phyloP scores from a whole-genome alignment of 495 filamentous ascomycete genomes.

The Parathielavia hyrcaniae region DNA sequence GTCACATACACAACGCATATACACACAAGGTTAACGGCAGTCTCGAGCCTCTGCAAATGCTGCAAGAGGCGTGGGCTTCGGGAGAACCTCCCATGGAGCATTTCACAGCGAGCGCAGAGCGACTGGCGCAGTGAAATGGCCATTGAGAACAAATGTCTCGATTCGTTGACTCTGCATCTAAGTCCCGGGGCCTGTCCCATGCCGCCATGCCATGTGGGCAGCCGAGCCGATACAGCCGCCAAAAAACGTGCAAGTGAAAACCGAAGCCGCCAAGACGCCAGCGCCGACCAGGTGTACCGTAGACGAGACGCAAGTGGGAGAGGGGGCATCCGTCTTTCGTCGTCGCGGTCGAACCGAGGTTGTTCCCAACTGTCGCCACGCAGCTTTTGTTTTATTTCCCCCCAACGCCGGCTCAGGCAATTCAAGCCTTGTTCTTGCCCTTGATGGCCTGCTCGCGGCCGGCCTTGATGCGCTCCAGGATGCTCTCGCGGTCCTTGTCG shows the following conservation, averaged over 20 bases:
- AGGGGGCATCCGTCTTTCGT: constrained; percentile 21
- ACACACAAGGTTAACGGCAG: constrained; percentile 12
- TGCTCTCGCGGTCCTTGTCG: constrained; percentile 94
- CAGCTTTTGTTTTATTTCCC: constrained; percentile 14
- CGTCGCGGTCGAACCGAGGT: constrained; percentile 16
- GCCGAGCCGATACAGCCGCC: constrained; percentile 17
- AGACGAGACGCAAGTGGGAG: constrained; percentile 10
- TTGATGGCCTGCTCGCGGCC: constrained; percentile 64
- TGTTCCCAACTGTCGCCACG: constrained; percentile 14
- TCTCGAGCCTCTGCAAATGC: constrained; percentile 21
- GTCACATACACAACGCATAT: constrained; percentile 10
- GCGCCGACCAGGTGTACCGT: constrained; percentile 21
- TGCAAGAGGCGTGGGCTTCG: constrained; percentile 40
- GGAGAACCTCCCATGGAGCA: constrained; percentile 60
- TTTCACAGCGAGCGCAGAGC: constrained; percentile 47
- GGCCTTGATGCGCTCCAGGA: constrained; percentile 75
- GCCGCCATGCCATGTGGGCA: constrained; percentile 11
- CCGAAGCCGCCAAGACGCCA: constrained; percentile 29
- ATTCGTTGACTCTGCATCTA: constrained; percentile 34
- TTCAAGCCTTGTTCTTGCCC: constrained; percentile 35
- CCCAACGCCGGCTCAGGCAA: neutral
- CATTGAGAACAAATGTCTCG: constrained; percentile 50
- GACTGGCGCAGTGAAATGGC: constrained; percentile 50
- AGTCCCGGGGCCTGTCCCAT: constrained; percentile 24
- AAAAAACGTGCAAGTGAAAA: constrained; percentile 21